Percentiles rank a stretch among this genome's conserved stretches.
These are phyloP conservation scores for Lentinula guzmanii DNA, from an alignment of 768 basidiomycete species.

Conservation along the genomic window DNA sequence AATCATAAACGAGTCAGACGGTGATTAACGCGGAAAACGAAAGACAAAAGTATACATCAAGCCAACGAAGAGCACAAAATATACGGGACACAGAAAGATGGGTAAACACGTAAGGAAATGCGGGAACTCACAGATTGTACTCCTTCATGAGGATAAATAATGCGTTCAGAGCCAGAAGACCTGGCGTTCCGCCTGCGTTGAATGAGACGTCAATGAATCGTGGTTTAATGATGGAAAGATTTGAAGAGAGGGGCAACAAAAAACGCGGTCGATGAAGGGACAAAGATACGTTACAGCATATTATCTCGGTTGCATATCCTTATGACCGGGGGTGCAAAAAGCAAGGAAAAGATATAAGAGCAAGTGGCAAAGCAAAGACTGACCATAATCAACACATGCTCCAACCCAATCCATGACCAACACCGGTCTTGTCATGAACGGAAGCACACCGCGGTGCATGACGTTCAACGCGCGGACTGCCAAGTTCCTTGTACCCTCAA, in stretches of 20 bases:
- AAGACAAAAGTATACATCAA: too few relatives aligned
- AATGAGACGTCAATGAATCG: neutral
- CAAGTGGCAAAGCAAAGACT: slow-evolving; percentile 13
- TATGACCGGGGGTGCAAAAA: too few relatives aligned
- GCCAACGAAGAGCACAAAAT: too few relatives aligned
- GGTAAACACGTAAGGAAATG: too few relatives aligned
- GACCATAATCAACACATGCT: slow-evolving; percentile 77
- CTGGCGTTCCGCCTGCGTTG: slow-evolving; percentile 67
- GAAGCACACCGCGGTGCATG: slow-evolving; percentile 80
- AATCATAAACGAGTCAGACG: slow-evolving; percentile 6
- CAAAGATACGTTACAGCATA: too few relatives aligned
- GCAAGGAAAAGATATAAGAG: too few relatives aligned
- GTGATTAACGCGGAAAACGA: neutral
- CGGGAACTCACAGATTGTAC: slow-evolving; percentile 76
- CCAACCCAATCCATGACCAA: slow-evolving; percentile 92
- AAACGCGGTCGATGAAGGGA: too few relatives aligned
- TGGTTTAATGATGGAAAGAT: neutral
- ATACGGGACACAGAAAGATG: too few relatives aligned
- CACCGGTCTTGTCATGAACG: slow-evolving; percentile 72
- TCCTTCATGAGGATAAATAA: slow-evolving; percentile 87
- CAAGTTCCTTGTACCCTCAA: slow-evolving; percentile 30
- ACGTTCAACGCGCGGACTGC: slow-evolving; percentile 62
- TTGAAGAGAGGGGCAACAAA: too few relatives aligned
- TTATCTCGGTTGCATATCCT: too few relatives aligned
- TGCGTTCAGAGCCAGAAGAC: slow-evolving; percentile 86